These are phyloP conservation scores for Sordariomycetes sp. DNA, from an alignment of 2,329 filamentous ascomycete species.

Conservation along the genomic window DNA sequence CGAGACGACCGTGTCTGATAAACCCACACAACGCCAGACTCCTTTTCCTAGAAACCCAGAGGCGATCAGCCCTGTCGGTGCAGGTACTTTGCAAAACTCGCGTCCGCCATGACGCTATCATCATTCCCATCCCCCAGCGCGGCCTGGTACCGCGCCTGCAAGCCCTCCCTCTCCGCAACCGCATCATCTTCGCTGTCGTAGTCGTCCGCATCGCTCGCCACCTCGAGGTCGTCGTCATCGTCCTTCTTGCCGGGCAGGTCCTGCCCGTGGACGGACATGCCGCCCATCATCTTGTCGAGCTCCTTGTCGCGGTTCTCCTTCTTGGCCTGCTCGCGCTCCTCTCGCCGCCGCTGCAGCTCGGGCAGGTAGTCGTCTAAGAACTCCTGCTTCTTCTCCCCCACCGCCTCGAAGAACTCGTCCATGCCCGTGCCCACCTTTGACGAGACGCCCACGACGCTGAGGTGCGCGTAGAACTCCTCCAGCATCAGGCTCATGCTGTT, in stretches of 20 bases:
- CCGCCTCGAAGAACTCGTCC: constrained; percentile 87
- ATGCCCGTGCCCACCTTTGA: constrained; percentile 88
- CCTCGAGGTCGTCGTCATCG: constrained; percentile 35
- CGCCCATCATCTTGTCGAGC: constrained; percentile 87
- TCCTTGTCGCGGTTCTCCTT: constrained; percentile 66
- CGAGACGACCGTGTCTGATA: no score
- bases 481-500: constrained; percentile 98
- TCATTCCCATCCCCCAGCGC: constrained; percentile 57
- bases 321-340: constrained; percentile 69
- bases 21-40: constrained; percentile 11
- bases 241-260: constrained; percentile 16
- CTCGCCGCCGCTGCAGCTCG: constrained; percentile 71
- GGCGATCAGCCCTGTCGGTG: constrained; percentile 29
- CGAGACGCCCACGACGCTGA: constrained; percentile 88
- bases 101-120: constrained; percentile 41
- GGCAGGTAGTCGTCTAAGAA: constrained; percentile 88
- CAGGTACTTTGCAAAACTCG: constrained; percentile 54
- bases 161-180: constrained; percentile 52
- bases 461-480: constrained; percentile 92
- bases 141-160: constrained; percentile 69
- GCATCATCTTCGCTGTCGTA: constrained; percentile 50
- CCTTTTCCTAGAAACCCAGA: background rate
- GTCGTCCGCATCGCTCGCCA: constrained; percentile 48
- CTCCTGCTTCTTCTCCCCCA: constrained; percentile 77
- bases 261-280: constrained; percentile 53